phyloP scores from a whole-genome alignment of 495 filamentous ascomycete genomes.

The Penicillium parvum region DNA sequence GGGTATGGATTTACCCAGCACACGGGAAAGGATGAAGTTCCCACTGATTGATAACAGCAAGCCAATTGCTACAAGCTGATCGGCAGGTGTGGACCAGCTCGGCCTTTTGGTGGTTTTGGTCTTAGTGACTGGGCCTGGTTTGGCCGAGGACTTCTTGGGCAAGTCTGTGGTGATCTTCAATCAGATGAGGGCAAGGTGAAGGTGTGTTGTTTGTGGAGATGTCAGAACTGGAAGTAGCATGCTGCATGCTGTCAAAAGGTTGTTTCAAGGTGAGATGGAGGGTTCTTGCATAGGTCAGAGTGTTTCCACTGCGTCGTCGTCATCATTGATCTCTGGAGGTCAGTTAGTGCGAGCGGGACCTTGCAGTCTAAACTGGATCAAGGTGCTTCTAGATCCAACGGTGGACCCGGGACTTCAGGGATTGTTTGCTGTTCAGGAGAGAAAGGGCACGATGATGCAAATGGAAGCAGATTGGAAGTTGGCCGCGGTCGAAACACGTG shows the following conservation, averaged over 20 bases:
- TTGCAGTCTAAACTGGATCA: conserved; percentile 12
- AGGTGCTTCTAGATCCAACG: conserved; percentile 7
- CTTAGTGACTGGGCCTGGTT: too few species aligned
- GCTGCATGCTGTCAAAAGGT: too few species aligned
- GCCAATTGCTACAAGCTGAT: conserved; percentile 11
- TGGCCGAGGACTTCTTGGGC: too few species aligned
- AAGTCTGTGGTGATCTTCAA: too few species aligned
- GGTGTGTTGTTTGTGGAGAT: too few species aligned
- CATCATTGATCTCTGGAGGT: conserved; percentile 11
- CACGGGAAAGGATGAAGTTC: conserved; percentile 7
- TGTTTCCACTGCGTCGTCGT: conserved; percentile 12
- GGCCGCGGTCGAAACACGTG: too few species aligned
- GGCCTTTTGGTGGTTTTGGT: conserved; percentile 2
- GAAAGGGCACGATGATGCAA: too few species aligned
- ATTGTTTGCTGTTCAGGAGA: not conserved
- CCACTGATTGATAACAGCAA: conserved; percentile 22
- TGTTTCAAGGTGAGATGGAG: conserved; percentile 1
- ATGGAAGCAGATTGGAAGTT: too few species aligned
- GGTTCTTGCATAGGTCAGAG: not conserved
- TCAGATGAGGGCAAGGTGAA: too few species aligned
- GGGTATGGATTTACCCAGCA: not conserved
- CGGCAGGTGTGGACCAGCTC: conserved; percentile 11
- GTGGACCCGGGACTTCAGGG: conserved; percentile 20
- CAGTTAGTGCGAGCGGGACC: conserved; percentile 8
- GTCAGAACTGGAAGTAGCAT: not conserved